Evolutionary conservation across 495 filamentous ascomycete species (phyloP), one percentile per base, ranked within the genome.

Genomic region (Penicillium ucsense): DNA sequence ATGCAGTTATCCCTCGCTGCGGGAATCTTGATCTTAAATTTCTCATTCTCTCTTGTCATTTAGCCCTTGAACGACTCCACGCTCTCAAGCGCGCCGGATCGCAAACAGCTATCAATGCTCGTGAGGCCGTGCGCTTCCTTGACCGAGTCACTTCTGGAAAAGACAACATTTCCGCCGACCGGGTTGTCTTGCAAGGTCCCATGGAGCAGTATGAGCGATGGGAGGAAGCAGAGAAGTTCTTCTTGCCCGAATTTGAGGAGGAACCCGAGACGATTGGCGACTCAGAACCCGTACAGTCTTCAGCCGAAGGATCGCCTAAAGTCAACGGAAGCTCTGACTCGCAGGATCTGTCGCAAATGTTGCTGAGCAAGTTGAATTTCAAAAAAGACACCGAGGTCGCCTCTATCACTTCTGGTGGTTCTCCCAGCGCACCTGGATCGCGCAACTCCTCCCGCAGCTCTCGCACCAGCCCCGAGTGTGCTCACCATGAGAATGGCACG

Each of bases 121-220:
- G 76, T 32, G 80, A 84, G 60, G 75, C 79, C 31, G 72, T 84
- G 46, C 71, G 76, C 46, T 84, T 81, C 63, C 78, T 85, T 53
- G 82, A 85, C 54, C 72, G 78, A 38, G 74, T 78, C 30, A 83
- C 81, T 27, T 76, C 73, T 38, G 72, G 71, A 40, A 74, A 74
- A 46, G 73, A 74, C 40, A 70, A 69, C 20, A 68, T 73, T 31
- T 54, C 74, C 10, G 57, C 74, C 53, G 66, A 72, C 31, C 56
- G 69, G 5, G 67, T 82, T 12, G 51, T 65, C 27, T 64, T 83
- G 1, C 77, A 82, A 53, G 76, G 75, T 10, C 78, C 75, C 31
- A 74, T 72, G 55, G 79, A 84, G 57, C 71, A 71, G 49, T 85
- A 73, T 51, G 63, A 69, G 12, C 72, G 58, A 38, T 85, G 81